These are phyloP conservation scores for Penicillium cataractarum DNA, from an alignment of 495 filamentous ascomycete species.

Conservation along the genomic window DNA sequence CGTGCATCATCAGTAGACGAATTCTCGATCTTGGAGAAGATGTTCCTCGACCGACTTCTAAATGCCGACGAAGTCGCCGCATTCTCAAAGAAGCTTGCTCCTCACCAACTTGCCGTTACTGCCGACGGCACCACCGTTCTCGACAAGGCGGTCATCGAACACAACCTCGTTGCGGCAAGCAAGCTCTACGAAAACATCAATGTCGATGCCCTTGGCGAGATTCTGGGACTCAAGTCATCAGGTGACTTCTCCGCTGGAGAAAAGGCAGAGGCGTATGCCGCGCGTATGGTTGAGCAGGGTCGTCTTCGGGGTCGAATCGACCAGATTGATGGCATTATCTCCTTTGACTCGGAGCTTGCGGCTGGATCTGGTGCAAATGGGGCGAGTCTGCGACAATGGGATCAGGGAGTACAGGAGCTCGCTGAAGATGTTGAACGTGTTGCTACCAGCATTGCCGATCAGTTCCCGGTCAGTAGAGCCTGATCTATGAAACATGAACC, in stretches of 20 bases:
- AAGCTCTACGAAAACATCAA: slow-evolving; percentile 89
- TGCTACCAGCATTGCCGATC: slow-evolving; percentile 52
- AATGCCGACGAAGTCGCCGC: slow-evolving; percentile 77
- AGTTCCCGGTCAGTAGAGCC: slow-evolving; percentile 42
- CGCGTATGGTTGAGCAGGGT: slow-evolving; percentile 93
- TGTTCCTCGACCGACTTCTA: slow-evolving; percentile 90
- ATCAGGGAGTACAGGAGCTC: slow-evolving; percentile 80
- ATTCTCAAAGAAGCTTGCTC: slow-evolving; percentile 77
- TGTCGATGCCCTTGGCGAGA: slow-evolving; percentile 71
- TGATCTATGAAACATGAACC: neutral
- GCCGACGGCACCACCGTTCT: slow-evolving; percentile 90
- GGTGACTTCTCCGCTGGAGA: slow-evolving; percentile 60
- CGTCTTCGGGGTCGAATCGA: slow-evolving; percentile 87
- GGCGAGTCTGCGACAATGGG: slow-evolving; percentile 78
- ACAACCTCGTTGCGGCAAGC: slow-evolving; percentile 87
- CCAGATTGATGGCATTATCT: slow-evolving; percentile 88
- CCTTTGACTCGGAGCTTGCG: slow-evolving; percentile 69
- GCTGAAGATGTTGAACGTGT: slow-evolving; percentile 89
- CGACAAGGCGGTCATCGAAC: slow-evolving; percentile 92
- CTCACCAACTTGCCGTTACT: slow-evolving; percentile 88
- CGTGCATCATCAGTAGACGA: slow-evolving; percentile 74
- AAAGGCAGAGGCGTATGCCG: slow-evolving; percentile 88
- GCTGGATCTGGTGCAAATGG: slow-evolving; percentile 58
- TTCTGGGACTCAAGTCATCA: slow-evolving; percentile 66
- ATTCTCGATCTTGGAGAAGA: slow-evolving; percentile 92